Conservation (phyloP, 78 protist species). For the Polysphondylium violaceum region DNA sequence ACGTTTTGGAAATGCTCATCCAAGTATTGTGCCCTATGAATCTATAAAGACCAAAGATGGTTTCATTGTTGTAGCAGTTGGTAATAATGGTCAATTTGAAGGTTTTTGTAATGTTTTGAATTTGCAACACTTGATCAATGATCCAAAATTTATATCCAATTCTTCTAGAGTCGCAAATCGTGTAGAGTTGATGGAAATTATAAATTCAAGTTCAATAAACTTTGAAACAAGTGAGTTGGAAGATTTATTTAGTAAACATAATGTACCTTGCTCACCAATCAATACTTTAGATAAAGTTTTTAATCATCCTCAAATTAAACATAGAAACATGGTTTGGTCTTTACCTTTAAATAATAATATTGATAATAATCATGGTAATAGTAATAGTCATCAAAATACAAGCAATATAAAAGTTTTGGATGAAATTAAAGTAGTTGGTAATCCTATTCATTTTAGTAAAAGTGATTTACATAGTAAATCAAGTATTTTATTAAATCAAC, state of each 20-base stretch:
- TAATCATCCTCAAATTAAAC: slow-evolving; percentile 53
- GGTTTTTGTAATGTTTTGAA: slow-evolving; percentile 27
- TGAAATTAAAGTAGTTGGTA: slow-evolving; percentile 40
- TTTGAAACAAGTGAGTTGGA: slow-evolving; percentile 3
- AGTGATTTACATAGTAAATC: slow-evolving; percentile 17
- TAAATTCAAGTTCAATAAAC: background rate
- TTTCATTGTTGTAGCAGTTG: slow-evolving; percentile 67
- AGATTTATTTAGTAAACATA: slow-evolving; percentile 1
- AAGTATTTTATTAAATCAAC: slow-evolving; percentile 17
- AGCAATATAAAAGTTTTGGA: background rate
- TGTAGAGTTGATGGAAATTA: background rate
- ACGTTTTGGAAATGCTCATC: slow-evolving; percentile 79
- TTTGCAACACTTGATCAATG: background rate
- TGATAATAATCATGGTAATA: background rate
- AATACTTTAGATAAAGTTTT: slow-evolving; percentile 50
- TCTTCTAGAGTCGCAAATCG: slow-evolving; percentile 56
- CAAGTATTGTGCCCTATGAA: slow-evolving; percentile 72
- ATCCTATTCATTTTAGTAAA: slow-evolving; percentile 79
- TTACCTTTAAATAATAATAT: slow-evolving; percentile 8
- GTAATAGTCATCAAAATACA: background rate
- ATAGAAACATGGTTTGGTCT: slow-evolving; percentile 55
- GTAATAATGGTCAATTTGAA: slow-evolving; percentile 62
- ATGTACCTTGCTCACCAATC: slow-evolving; percentile 77
- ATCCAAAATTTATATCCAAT: background rate
- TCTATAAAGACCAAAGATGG: slow-evolving; percentile 46